Evolutionary conservation across 2,329 filamentous ascomycete genomes (phyloP).

Genomic region (Aspergillus intermedius): DNA sequence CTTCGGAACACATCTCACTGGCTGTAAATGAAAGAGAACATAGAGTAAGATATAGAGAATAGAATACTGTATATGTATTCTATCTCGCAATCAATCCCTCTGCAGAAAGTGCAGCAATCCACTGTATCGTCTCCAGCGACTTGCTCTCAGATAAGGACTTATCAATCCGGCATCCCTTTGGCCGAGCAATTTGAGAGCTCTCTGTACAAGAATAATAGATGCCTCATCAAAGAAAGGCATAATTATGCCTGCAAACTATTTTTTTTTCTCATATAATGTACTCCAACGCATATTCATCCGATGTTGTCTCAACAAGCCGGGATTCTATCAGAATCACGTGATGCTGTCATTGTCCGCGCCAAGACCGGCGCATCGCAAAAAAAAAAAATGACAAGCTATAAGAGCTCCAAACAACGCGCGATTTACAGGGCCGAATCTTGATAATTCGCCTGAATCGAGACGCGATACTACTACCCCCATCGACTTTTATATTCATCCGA

Average conservation of each 20-base stretch:
- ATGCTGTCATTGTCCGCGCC: not conserved
- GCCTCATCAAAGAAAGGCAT: not conserved
- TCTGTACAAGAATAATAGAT: not conserved
- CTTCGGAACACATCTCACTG: no score
- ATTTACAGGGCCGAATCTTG: not conserved
- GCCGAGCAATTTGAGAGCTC: not conserved
- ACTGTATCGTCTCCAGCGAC: not conserved
- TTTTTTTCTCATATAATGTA: not conserved
- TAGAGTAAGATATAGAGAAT: not conserved
- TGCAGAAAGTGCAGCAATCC: not conserved
- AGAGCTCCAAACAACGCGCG: not conserved
- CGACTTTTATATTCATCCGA: not conserved
- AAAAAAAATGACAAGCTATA: conserved; percentile 1
- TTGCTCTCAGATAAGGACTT: not conserved
- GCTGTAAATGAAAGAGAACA: no score
- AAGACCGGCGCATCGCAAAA: conserved; percentile 1
- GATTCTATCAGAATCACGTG: not conserved
- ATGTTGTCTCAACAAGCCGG: not conserved
- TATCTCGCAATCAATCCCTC: not conserved
- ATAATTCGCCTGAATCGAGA: not conserved
- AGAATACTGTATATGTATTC: not conserved
- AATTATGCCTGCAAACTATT: not conserved
- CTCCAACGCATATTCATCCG: not conserved
- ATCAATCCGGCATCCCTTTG: not conserved
- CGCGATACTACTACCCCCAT: not conserved